Evolutionary conservation across 2,329 filamentous ascomycete genomes (phyloP).

Genomic region (Blastomyces emzantsi): DNA sequence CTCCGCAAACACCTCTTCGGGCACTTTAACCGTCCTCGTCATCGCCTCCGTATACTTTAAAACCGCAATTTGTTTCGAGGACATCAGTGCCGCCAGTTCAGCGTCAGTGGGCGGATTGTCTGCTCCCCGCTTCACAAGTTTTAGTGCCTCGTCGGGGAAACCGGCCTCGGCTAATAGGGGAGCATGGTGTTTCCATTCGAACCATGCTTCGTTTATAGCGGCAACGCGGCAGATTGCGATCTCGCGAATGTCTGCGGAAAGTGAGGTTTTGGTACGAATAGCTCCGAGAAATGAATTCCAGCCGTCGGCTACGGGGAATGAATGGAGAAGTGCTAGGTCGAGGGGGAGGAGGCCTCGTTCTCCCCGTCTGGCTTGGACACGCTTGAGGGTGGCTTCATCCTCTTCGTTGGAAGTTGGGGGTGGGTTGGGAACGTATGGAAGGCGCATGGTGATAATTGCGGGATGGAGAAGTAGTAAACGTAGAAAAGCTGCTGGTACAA

Average conservation of each 20-base stretch:
- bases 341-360: conserved; percentile 43
- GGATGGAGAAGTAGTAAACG: not conserved
- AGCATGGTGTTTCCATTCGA: conserved; percentile 74
- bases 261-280: conserved; percentile 45
- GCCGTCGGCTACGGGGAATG: conserved; percentile 48
- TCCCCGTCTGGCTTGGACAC: conserved; percentile 44
- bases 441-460: conserved; percentile 39
- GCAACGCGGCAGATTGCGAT: conserved; percentile 74
- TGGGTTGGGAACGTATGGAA: conserved; percentile 46
- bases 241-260: conserved; percentile 53
- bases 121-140: conserved; percentile 38
- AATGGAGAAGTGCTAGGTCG: conserved; percentile 47
- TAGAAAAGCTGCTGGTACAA: not conserved
- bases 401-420: conserved; percentile 39
- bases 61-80: conserved; percentile 56
- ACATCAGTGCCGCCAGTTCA: conserved; percentile 35
- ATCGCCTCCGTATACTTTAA: conserved; percentile 72
- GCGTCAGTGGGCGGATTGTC: conserved; percentile 26
- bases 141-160: conserved; percentile 42
- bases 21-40: conserved; percentile 63
- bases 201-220: conserved; percentile 70
- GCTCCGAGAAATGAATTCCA: conserved; percentile 51
- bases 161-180: conserved; percentile 58
- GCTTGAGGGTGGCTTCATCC: conserved; percentile 44
- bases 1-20: conserved; percentile 56